These are phyloP conservation scores for Cardamine resedifolia DNA, from an alignment of 345 rosid species.

Conservation along the genomic window DNA sequence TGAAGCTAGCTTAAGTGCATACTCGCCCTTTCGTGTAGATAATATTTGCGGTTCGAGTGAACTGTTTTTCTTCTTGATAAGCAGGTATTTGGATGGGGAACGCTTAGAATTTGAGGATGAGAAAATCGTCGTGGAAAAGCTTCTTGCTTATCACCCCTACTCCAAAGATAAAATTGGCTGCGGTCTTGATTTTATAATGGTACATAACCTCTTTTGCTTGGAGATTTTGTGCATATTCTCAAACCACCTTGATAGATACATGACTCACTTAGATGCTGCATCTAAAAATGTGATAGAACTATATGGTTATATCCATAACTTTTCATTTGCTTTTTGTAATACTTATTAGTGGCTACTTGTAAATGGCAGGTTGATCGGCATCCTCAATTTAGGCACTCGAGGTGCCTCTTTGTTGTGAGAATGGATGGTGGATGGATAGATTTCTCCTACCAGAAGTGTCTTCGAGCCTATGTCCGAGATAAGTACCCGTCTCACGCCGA, in stretches of 20 bases:
- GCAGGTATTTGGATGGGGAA: conserved; percentile 75
- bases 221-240: not conserved
- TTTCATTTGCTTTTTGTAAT: not conserved
- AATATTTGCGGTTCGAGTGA: not conserved
- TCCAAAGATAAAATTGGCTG: conserved; percentile 82
- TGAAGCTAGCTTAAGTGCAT: conserved; percentile 11
- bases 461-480: conserved; percentile 68
- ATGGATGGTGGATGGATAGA: conserved; percentile 94
- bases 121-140: conserved; percentile 56
- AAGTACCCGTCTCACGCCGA: conserved; percentile 75
- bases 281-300: not conserved
- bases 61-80: conserved; percentile 17
- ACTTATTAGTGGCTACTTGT: conserved; percentile 25
- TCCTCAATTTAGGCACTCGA: conserved; percentile 74
- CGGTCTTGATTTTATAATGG: conserved; percentile 79
- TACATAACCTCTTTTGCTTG: conserved; percentile 29
- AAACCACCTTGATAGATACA: not conserved
- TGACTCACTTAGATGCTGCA: not conserved
- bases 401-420: conserved; percentile 92
- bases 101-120: conserved; percentile 64
- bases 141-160: conserved; percentile 73
- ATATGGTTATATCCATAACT: not conserved
- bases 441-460: conserved; percentile 92
- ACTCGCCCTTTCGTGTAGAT: not conserved
- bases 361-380: conserved; percentile 79